Conservation (phyloP, 345 rosid genomes). For the Moricandia arvensis region DNA sequence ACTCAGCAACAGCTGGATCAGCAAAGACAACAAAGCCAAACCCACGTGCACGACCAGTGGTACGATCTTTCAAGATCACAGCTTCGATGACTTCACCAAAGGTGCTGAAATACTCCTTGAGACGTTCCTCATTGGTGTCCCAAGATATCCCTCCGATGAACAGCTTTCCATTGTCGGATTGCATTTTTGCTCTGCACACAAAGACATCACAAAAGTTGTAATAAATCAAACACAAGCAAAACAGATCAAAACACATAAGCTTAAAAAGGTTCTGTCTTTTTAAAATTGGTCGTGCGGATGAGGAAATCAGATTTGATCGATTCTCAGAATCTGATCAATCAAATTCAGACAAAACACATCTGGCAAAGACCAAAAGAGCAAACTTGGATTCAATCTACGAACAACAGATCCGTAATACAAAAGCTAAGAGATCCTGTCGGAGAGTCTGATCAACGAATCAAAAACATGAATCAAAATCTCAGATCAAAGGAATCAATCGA, state of each 20-base stretch:
- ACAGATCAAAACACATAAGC: conserved; percentile 7
- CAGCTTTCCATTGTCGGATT: conserved; percentile 87
- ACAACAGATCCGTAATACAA: conserved; percentile 54
- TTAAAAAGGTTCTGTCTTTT: conserved; percentile 1
- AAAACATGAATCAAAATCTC: conserved; percentile 27
- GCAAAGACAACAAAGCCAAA: conserved; percentile 94
- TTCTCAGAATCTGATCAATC: conserved; percentile 30
- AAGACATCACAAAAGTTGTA: not conserved
- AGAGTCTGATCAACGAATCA: not conserved
- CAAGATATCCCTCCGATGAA: conserved; percentile 98
- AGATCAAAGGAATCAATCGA: conserved; percentile 47
- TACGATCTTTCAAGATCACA: conserved; percentile 96
- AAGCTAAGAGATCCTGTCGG: conserved; percentile 31
- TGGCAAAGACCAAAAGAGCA: not conserved
- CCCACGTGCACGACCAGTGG: conserved; percentile 98
- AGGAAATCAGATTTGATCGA: not conserved
- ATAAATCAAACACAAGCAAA: not conserved
- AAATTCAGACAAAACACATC: not conserved
- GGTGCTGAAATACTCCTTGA: conserved; percentile 81
- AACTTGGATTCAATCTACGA: conserved; percentile 14
- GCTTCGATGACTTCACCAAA: conserved; percentile 96
- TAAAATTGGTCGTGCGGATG: no score
- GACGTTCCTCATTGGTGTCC: conserved; percentile 97
- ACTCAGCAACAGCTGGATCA: conserved; percentile 85
- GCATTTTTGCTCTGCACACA: conserved; percentile 59